Conservation (phyloP, 2,329 filamentous ascomycete genomes). For the Colletotrichum sp. region DNA sequence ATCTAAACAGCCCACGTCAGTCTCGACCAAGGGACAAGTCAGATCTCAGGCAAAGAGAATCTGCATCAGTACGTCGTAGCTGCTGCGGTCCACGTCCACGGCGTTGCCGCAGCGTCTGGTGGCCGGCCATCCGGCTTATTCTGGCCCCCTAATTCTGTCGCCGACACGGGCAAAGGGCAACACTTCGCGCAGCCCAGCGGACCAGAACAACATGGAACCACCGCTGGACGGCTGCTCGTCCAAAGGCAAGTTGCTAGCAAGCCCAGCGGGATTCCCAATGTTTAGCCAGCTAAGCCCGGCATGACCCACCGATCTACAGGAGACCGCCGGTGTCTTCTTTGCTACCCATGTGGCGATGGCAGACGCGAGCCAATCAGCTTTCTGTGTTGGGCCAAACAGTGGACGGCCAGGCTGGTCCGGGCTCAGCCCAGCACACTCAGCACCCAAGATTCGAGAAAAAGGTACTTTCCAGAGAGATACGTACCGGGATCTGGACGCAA, state of each 20-base stretch:
- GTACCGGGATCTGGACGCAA: neutral
- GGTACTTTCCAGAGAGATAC: neutral
- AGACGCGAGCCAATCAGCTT: neutral
- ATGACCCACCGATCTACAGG: conserved; percentile 19
- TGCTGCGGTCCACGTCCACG: neutral
- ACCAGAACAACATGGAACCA: neutral
- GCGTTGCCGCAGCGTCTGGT: neutral
- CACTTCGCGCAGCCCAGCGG: neutral
- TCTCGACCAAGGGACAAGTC: neutral
- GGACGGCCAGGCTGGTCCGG: neutral
- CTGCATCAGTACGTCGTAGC: neutral
- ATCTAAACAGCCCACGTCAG: neutral
- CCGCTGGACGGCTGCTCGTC: neutral
- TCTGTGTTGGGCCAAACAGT: neutral
- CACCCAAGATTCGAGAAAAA: neutral
- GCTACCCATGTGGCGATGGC: conserved; percentile 13
- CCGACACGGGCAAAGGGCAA: neutral
- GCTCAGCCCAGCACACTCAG: neutral
- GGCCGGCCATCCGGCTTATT: neutral
- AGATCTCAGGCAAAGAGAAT: neutral
- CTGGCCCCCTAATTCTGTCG: neutral
- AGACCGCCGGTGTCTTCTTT: neutral
- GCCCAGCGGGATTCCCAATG: neutral
- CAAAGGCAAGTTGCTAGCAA: neutral
- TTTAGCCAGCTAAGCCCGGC: conserved; percentile 1